Evolutionary conservation across 805 yeast genomes (phyloP), one percentile per base, ranked within the genome.

Genomic region (Yarrowia hollandica): DNA sequence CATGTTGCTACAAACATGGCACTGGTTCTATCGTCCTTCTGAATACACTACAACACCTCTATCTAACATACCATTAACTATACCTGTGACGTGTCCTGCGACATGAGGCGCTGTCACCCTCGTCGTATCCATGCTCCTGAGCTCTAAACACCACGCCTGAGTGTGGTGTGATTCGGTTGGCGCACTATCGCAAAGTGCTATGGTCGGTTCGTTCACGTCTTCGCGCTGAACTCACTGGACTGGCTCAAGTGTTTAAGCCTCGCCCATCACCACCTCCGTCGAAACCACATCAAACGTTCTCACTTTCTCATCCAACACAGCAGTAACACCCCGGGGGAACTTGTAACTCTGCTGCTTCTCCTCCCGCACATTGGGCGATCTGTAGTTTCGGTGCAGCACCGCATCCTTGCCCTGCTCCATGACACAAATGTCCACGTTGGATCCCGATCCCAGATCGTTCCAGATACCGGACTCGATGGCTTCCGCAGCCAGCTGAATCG

Each of bases 381-480:
- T 78, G 79, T 88, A 88, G 74, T 91, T 91, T 75, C 99, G 83
- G 71, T 81, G 77, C 60, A 92, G 79, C 62, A 80, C 82, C 9
- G 98, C 96, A 19, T 75, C 76, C 68, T 69, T 84, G 63, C 94
- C 96, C 38, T 81, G 76, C 75, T 92, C 97, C 95, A 94, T 90
- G 15, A 94, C 98, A 77, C 98, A 94, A 63, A 94, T 77, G 72
- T 94, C 99, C 33, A 94, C 98, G 70, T 94, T 94, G 25, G 99
- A 94, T 71, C 99, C 99, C 1, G 98, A 92, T 52, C 99, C 99
- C 70, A 92, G 81, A 79, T 94, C 99, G 74, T 94, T 94, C 96
- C 97, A 94, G 68, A 94, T 92, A 81, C 99, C 99, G 15, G 96
- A 90, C 75, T 89, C 88, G 69, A 94, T 94, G 22, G 98, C 98